These are phyloP conservation scores for Beauveria caledonica DNA, from an alignment of 2,329 filamentous ascomycete species.

Conservation along the genomic window DNA sequence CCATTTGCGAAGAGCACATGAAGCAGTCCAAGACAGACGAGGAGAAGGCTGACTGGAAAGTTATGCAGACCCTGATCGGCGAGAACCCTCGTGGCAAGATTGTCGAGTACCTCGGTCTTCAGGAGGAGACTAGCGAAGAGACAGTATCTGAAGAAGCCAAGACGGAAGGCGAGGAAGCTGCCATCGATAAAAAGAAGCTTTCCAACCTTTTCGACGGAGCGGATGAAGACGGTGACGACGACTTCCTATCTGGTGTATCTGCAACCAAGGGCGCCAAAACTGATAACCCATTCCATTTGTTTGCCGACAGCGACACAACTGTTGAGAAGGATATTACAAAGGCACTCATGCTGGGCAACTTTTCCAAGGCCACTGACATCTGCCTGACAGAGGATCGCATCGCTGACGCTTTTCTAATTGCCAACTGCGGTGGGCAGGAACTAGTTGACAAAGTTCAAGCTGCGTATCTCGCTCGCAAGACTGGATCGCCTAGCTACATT, in stretches of 20 bases:
- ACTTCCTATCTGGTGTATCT: slow-evolving; percentile 76
- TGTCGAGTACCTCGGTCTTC: slow-evolving; percentile 83
- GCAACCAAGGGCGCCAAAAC: slow-evolving; percentile 88
- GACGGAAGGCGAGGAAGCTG: slow-evolving; percentile 22
- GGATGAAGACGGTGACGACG: slow-evolving; percentile 62
- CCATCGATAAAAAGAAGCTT: slow-evolving; percentile 48
- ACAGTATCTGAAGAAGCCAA: slow-evolving; percentile 24
- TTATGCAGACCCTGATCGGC: slow-evolving; percentile 80
- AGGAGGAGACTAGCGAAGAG: slow-evolving; percentile 50
- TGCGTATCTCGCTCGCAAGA: slow-evolving; percentile 78
- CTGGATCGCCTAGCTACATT: slow-evolving; percentile 80
- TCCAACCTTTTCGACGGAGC: slow-evolving; percentile 73
- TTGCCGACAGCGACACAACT: slow-evolving; percentile 72
- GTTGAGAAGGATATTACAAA: slow-evolving; percentile 82
- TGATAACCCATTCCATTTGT: slow-evolving; percentile 88
- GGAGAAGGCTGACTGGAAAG: slow-evolving; percentile 92
- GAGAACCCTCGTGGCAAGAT: slow-evolving; percentile 81
- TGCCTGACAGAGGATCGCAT: slow-evolving; percentile 83
- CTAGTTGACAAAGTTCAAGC: slow-evolving; percentile 91
- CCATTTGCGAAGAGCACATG: slow-evolving; percentile 74
- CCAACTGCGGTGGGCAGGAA: slow-evolving; percentile 89
- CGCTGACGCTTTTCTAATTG: slow-evolving; percentile 95
- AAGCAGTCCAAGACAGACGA: slow-evolving; percentile 71
- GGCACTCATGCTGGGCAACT: slow-evolving; percentile 82
- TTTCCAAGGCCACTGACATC: slow-evolving; percentile 80